Conservation (phyloP, 768 basidiomycete species). For the Pulveroboletus frians region DNA sequence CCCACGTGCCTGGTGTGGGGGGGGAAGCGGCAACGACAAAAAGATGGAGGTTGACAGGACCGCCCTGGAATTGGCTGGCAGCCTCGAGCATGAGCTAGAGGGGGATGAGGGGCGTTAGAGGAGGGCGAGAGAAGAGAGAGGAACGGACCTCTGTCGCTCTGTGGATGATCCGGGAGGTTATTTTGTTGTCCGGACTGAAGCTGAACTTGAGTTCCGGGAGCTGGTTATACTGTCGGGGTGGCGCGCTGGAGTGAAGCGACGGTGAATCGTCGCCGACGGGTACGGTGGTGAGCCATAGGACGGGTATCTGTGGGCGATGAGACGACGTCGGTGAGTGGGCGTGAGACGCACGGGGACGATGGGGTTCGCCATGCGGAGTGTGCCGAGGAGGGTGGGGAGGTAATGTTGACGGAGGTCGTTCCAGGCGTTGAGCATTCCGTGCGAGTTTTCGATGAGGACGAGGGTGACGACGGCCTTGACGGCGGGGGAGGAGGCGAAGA, state of each 20-base stretch:
- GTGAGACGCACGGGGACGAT: slow-evolving; percentile 41
- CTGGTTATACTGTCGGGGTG: slow-evolving; percentile 40
- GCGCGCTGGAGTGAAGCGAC: slow-evolving; percentile 12
- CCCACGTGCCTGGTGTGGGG: slow-evolving; percentile 33
- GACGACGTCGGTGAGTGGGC: too few relatives aligned
- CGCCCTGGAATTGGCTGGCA: slow-evolving; percentile 28
- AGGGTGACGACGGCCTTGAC: slow-evolving; percentile 32
- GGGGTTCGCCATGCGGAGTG: slow-evolving; percentile 36
- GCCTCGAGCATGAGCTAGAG: slow-evolving; percentile 27
- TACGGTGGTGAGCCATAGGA: slow-evolving; percentile 44
- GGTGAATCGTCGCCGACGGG: slow-evolving; percentile 31
- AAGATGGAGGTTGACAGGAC: slow-evolving; percentile 42
- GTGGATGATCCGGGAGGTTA: slow-evolving; percentile 41
- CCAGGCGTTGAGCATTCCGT: slow-evolving; percentile 42
- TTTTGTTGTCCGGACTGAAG: slow-evolving; percentile 37
- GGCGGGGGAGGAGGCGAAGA: slow-evolving; percentile 18
- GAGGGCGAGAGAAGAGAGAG: neutral
- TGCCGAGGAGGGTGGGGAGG: slow-evolving; percentile 39
- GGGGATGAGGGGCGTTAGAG: neutral
- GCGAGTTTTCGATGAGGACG: slow-evolving; percentile 54
- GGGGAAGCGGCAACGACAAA: slow-evolving; percentile 50
- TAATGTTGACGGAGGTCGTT: slow-evolving; percentile 44
- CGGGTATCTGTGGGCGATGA: slow-evolving; percentile 30
- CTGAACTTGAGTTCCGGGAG: slow-evolving; percentile 41
- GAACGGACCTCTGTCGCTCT: slow-evolving; percentile 42